These are phyloP conservation scores for Podospora conica DNA, from an alignment of 495 filamentous ascomycete genomes.

Conservation along the genomic window DNA sequence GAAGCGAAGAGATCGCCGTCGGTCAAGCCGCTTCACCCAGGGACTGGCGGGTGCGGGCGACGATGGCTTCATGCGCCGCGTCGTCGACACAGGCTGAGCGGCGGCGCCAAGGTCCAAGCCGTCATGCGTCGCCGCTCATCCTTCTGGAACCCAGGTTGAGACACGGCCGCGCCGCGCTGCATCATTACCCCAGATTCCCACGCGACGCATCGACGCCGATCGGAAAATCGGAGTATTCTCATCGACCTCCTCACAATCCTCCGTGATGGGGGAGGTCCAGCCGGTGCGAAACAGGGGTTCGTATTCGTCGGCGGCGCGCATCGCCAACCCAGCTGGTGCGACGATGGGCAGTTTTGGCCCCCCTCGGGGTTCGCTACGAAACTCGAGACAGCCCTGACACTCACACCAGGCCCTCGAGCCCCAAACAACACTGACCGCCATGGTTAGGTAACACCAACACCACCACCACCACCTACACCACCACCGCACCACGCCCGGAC, in stretches of 20 bases:
- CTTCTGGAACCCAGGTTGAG: background rate
- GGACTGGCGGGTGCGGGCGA: too few relatives aligned
- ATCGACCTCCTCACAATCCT: background rate
- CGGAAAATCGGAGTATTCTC: background rate
- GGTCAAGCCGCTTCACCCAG: background rate
- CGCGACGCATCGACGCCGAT: background rate
- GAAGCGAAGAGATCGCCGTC: background rate
- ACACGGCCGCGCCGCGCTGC: too few relatives aligned
- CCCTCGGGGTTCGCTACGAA: background rate
- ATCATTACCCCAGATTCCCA: background rate
- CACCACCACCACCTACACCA: background rate
- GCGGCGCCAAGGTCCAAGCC: background rate
- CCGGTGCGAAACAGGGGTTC: slow-evolving; percentile 9
- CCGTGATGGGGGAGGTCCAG: background rate
- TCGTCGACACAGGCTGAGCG: background rate
- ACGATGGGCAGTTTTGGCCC: background rate
- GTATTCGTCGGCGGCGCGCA: background rate
- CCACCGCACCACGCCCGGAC: background rate
- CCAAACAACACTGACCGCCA: background rate
- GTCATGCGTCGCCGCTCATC: background rate
- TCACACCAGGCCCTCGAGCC: background rate
- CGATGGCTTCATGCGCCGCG: background rate
- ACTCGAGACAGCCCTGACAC: slow-evolving; percentile 8
- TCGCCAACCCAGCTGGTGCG: background rate
- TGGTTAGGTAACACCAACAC: background rate